Conservation (phyloP, 2,329 filamentous ascomycete genomes). For the Pseudogymnoascus sp. region DNA sequence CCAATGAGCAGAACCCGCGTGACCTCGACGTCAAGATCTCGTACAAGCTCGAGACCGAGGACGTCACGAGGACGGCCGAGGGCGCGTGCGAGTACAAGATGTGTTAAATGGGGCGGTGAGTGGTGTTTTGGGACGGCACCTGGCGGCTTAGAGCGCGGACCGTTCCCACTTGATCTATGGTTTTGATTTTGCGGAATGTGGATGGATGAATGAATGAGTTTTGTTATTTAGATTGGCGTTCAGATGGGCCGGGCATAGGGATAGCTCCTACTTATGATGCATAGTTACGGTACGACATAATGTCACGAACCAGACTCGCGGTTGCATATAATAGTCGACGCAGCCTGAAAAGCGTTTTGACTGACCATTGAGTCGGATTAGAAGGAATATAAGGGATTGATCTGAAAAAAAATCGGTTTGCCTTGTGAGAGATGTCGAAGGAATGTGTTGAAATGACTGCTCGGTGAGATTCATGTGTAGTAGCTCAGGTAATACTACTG, state of each 20-base stretch:
- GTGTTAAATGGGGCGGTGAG: conserved; percentile 41
- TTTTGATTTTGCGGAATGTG: background rate
- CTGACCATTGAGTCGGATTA: conserved; percentile 5
- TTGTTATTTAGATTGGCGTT: conserved; percentile 4
- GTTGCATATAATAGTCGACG: conserved; percentile 4
- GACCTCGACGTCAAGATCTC: conserved; percentile 87
- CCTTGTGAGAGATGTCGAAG: background rate
- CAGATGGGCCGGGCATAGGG: conserved; percentile 4
- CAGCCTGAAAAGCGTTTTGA: conserved; percentile 4
- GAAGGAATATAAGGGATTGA: conserved; percentile 2
- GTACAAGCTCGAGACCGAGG: conserved; percentile 73
- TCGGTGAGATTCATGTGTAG: background rate
- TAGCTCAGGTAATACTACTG: background rate
- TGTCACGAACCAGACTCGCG: background rate
- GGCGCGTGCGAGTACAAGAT: conserved; percentile 76
- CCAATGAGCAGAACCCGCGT: conserved; percentile 88
- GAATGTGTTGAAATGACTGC: background rate
- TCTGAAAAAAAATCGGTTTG: background rate
- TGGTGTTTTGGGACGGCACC: conserved; percentile 1
- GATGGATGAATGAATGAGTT: conserved; percentile 2
- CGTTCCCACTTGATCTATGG: background rate
- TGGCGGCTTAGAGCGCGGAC: conserved; percentile 1
- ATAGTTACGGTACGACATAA: conserved; percentile 4
- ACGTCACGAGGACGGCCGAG: conserved; percentile 59
- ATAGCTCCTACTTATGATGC: conserved; percentile 1